phyloP scores from a whole-genome alignment of 306 rosid species.

The Rubus parviflorus region DNA sequence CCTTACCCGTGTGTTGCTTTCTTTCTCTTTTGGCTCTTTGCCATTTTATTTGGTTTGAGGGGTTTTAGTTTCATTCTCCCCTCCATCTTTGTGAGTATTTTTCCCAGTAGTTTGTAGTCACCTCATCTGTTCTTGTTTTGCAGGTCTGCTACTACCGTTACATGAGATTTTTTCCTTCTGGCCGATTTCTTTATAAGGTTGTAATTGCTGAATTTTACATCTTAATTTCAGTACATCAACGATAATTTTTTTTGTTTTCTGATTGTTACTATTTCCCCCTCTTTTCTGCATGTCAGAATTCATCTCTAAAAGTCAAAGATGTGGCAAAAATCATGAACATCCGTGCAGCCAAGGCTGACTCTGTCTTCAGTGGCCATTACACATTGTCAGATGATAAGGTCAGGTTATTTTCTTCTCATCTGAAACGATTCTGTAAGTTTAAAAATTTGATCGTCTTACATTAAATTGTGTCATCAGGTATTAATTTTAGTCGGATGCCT shows the following conservation, averaged over 20 bases:
- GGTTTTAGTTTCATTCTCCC: too few species aligned
- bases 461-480: conserved; percentile 11
- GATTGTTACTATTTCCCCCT: conserved; percentile 22
- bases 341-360: conserved; percentile 63
- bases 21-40: neutral
- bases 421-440: neutral
- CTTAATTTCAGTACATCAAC: neutral
- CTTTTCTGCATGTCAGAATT: conserved; percentile 57
- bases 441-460: neutral
- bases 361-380: conserved; percentile 78
- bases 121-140: conserved; percentile 24
- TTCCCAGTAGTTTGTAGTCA: neutral
- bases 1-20: neutral
- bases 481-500: neutral
- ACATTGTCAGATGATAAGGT: conserved; percentile 88
- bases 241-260: conserved; percentile 15
- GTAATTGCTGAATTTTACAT: conserved; percentile 18
- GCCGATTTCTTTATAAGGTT: conserved; percentile 92
- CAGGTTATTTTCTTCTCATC: conserved; percentile 12
- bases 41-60: too few species aligned
- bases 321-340: conserved; percentile 87
- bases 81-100: neutral
- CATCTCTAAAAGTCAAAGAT: conserved; percentile 82
- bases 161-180: conserved; percentile 83
- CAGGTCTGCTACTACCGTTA: conserved; percentile 96